Conservation (phyloP, 2,329 filamentous ascomycete genomes). For the Cercospora zeae-maydis region DNA sequence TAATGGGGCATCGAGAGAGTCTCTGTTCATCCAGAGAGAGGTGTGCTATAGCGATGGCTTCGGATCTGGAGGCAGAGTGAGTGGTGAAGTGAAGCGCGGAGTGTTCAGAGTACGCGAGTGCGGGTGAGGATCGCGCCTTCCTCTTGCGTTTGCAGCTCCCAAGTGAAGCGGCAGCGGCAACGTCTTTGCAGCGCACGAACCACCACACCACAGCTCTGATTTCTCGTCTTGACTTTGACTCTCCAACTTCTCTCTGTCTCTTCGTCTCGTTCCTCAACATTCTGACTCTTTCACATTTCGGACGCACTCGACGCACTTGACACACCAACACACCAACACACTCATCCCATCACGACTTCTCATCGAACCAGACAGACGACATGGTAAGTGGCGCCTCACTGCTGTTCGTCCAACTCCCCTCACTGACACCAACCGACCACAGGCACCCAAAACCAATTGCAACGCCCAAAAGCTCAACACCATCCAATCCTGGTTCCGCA, state of each 20-base stretch:
- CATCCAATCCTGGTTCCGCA: conserved; percentile 58
- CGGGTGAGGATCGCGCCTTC: background rate
- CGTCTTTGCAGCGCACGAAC: background rate
- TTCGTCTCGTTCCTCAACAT: background rate
- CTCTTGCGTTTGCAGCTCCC: background rate
- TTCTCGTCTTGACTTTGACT: background rate
- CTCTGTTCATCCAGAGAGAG: background rate
- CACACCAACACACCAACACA: background rate
- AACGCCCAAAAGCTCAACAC: conserved; percentile 57
- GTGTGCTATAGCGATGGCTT: background rate
- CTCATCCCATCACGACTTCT: background rate
- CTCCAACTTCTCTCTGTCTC: background rate
- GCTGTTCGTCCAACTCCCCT: background rate
- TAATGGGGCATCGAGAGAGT: no score
- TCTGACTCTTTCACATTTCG: background rate
- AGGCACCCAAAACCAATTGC: conserved; percentile 55
- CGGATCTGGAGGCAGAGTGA: background rate
- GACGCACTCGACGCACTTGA: background rate
- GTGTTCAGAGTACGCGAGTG: background rate
- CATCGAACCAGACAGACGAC: background rate
- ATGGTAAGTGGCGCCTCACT: conserved; percentile 11
- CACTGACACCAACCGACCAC: conserved; percentile 7
- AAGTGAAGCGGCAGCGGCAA: conserved; percentile 3
- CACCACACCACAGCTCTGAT: background rate
- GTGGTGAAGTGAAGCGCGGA: background rate